A percentile compares a stretch with the other conserved stretches of the same genome.
Conservation (phyloP, 805 yeast species). For the Kluyveromyces lactis region DNA sequence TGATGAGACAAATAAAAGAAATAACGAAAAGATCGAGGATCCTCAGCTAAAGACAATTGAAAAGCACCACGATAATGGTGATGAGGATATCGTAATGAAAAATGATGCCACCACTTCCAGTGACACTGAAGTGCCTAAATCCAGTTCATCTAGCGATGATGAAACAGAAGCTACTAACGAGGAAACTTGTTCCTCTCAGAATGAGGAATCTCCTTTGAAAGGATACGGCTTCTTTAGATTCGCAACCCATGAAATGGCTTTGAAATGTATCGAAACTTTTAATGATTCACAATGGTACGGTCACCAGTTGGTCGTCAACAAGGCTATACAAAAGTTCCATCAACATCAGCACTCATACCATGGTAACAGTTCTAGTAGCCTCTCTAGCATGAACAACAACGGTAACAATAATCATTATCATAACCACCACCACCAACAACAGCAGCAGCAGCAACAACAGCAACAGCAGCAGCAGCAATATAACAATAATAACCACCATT, state of each 20-base stretch:
- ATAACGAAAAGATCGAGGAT: neutral
- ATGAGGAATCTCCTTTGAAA: conserved; percentile 20
- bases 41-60: no score
- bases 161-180: conserved; percentile 7
- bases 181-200: conserved; percentile 7
- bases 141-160: no score
- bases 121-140: no score
- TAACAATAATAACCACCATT: no score
- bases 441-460: neutral
- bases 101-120: no score
- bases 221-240: conserved; percentile 51
- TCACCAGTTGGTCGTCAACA: conserved; percentile 27
- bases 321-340: conserved; percentile 28
- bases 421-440: conserved; percentile 5
- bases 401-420: neutral
- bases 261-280: conserved; percentile 41
- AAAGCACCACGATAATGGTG: no score
- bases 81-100: no score
- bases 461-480: neutral
- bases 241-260: conserved; percentile 39
- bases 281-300: conserved; percentile 34
- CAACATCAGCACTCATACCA: conserved; percentile 9
- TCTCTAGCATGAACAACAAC: neutral
- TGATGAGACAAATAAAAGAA: no score
- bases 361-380: conserved; percentile 1